Evolutionary conservation across 257 asterid genomes (phyloP).

Genomic region (Forsythia suspensa): DNA sequence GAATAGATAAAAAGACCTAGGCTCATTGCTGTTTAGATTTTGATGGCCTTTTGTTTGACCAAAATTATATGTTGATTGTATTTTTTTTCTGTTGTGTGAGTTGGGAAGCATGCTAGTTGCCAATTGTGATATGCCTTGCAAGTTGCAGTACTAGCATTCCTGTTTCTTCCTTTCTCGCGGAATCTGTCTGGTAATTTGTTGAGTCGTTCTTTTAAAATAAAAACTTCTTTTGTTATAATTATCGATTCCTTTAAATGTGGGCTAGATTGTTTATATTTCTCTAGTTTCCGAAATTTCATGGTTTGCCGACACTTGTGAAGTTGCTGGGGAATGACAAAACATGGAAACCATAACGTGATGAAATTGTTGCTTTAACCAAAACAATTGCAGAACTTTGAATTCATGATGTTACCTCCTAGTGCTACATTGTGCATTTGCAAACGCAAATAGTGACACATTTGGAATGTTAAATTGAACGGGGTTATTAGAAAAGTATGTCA

Average conservation of each 20-base stretch:
- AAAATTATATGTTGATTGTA: too few relatives aligned
- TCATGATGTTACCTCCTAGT: too few relatives aligned
- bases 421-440: too few relatives aligned
- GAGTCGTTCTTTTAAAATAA: neutral
- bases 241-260: neutral
- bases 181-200: neutral
- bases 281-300: neutral
- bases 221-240: neutral
- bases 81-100: neutral
- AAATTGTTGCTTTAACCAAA: too few relatives aligned
- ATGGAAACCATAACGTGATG: neutral
- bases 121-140: neutral
- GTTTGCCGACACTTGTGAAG: neutral
- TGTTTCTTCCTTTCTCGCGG: too few relatives aligned
- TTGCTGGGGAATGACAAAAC: neutral
- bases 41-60: neutral
- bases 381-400: too few relatives aligned
- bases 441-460: too few relatives aligned
- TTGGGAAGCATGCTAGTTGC: neutral
- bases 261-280: neutral
- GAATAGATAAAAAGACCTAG: neutral
- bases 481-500: too few relatives aligned
- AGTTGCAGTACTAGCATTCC: too few relatives aligned
- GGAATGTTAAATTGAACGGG: too few relatives aligned
- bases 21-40: neutral